A percentile compares a stretch with the other conserved stretches of the same genome.
phyloP scores from a whole-genome alignment of 208 protist species.

The Trypanosoma avium region DNA sequence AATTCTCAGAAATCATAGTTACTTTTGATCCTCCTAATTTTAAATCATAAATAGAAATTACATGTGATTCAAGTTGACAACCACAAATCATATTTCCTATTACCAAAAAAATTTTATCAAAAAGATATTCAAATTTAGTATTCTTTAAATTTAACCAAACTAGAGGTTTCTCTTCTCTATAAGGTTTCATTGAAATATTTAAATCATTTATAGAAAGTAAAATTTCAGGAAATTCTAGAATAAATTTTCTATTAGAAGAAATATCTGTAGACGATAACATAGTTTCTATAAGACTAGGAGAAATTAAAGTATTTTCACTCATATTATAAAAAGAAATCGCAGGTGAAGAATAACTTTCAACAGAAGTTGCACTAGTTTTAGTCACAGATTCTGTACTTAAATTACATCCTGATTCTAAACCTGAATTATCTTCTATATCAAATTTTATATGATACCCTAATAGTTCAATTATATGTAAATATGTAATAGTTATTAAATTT shows the following conservation, averaged over 20 bases:
- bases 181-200: background rate
- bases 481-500: conserved; percentile 7
- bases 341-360: too few relatives aligned
- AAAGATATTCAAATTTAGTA: background rate
- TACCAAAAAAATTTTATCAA: background rate
- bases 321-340: too few relatives aligned
- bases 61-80: background rate
- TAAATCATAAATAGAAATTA: conserved; percentile 4
- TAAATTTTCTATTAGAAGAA: too few relatives aligned
- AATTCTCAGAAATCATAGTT: background rate
- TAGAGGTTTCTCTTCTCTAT: background rate
- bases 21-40: background rate
- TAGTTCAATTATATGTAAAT: conserved; percentile 14
- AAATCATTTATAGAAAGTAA: background rate
- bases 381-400: background rate
- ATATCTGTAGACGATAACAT: too few relatives aligned
- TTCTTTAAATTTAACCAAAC: conserved; percentile 1
- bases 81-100: background rate
- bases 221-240: conserved; percentile 2
- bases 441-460: conserved; percentile 9
- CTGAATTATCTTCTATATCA: background rate
- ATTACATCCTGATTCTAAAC: background rate
- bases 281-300: too few relatives aligned
- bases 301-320: too few relatives aligned
- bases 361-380: background rate